Percentiles rank a stretch among this genome's conserved stretches.
These are phyloP conservation scores for Prunus davidiana DNA, from an alignment of 306 rosid species.

Conservation along the genomic window DNA sequence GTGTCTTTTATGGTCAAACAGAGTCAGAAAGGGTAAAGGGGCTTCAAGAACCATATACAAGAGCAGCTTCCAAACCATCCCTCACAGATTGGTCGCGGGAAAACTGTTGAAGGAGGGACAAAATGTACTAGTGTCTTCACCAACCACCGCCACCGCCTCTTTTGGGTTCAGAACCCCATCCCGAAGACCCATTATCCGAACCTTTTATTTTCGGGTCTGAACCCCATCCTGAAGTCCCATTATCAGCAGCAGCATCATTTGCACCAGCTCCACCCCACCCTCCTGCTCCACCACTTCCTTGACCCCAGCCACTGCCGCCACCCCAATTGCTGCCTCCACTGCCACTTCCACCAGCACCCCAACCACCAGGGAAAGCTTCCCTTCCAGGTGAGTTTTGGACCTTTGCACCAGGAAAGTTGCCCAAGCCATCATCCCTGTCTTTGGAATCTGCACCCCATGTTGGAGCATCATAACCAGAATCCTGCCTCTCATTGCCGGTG, in stretches of 20 bases:
- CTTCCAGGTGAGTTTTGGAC: constrained; percentile 81
- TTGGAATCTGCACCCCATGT: constrained; percentile 67
- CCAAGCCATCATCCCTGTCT: constrained; percentile 67
- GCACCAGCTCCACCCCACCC: constrained; percentile 30
- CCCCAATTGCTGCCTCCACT: constrained; percentile 26
- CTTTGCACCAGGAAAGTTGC: constrained; percentile 72
- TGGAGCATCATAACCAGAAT: constrained; percentile 51
- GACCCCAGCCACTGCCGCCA: constrained; percentile 33
- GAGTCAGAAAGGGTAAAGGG: not conserved
- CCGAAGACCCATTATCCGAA: not conserved
- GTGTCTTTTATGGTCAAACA: not conserved
- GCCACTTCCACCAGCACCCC: constrained; percentile 51
- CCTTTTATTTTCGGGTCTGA: constrained; percentile 27
- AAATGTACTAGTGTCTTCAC: constrained; percentile 9
- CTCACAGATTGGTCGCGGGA: not conserved
- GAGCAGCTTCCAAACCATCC: not conserved
- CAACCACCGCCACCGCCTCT: constrained; percentile 33
- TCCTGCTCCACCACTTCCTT: constrained; percentile 25
- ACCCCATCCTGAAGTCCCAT: constrained; percentile 53
- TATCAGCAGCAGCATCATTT: constrained; percentile 31
- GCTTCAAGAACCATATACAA: not conserved
- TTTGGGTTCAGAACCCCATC: constrained; percentile 11
- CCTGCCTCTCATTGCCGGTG: constrained; percentile 55
- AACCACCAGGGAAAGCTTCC: constrained; percentile 87
- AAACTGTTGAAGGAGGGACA: not conserved